Base-by-base conservation (phyloP, 2,329 filamentous ascomycete genomes). In the Aspergillus brunneoviolaceus region DNA sequence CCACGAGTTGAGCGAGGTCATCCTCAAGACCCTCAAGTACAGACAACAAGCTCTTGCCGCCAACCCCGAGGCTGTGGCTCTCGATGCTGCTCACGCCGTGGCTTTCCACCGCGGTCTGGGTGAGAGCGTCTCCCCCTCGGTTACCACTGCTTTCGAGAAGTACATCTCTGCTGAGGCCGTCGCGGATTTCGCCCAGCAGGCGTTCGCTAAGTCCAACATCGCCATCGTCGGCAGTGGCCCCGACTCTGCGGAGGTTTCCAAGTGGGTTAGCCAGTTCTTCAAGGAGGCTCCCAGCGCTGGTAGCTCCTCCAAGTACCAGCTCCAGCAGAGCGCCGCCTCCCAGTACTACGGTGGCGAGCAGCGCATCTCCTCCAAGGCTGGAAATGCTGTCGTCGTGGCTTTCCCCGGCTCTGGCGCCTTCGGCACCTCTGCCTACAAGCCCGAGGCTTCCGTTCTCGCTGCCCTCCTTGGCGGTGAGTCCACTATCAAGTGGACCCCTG, bases 341-440 rank as follows among this genome's bases (percentile, higher is more conserved):
- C 95, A 93, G 80, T 99, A 98, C 87, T 90, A 87, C 74, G 95
- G 95, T 77, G 96, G 95, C 74, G 92, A 99, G 84, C 91, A 96
- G 82, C 91, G 95, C 70, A 90, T 90, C 68, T 84, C 90, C 65
- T 90, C 92, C 77, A 83, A 82, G 61, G 82, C 83, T 66, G 89
- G 91, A 68, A 97, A 96, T 81, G 85, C 92, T 49, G 77, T 96
- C 69, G 90, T 96, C 68, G 87, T 99, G 74, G 95, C 87, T 64
- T 98, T 99, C 89, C 90, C 92, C 60, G 93, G 94, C 62, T 92
- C 92, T 64, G 90, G 91, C 79, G 87, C 89, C 42, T 85, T 85
- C 71, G 88, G 86, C 45, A 76, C 82, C 69, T 83, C 84, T 65
- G 87, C 87, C 71, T 92, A 91, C 84, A 96, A 96, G 84, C 91